Evolutionary conservation across 2,329 filamentous ascomycete genomes (phyloP), one percentile per base, ranked within the genome.

Genomic region (Thermothelomyces thermophilus): DNA sequence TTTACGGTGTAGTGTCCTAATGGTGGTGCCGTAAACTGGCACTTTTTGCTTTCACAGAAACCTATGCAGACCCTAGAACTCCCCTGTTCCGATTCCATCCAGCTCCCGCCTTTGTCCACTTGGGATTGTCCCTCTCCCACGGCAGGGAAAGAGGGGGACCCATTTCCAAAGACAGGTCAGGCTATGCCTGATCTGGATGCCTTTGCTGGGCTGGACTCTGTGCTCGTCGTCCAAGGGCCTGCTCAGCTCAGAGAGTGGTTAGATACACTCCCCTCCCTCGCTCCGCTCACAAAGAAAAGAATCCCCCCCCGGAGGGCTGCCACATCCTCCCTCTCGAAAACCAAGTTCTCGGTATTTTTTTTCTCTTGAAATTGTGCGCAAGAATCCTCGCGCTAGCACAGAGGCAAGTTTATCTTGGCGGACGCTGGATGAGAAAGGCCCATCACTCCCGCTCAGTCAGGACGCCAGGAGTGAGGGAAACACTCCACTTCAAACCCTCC

Each of bases 181-280:
- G 41, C 55, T 59, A 58, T 53, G 41, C 58, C 55, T 31, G 28
- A 56, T 59, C 48, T 45, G 50, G 56, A 50, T 37, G 28, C 24
- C 34, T 26, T 26, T 50, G 48, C 44, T 56, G 45, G 36, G 41
- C 48, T 50, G 50, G 51, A 31, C 28, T 37, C 24, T 49, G 41
- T 34, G 16, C 26, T 39, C n/a, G 28, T 19, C 22, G 44, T 47
- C 33, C 41, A 20, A 36, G 40, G 30, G 44, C 16, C 11, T n/a
- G n/a, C n/a, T n/a, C 41, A 7, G 13, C 13, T 11, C 6, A 35
- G 33, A 14, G 30, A 14, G 33, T 35, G 16, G 16, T 33, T 56
- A 54, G 20, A n/a, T 4, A 37, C 54, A 54, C 51, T 46, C 47
- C 49, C 30, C 35, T 33, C 24, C 17, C 17, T 35, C n/a, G 28